Evolutionary conservation across 73 alveolate genomes (phyloP).

Genomic region (Stentor roeselii): DNA sequence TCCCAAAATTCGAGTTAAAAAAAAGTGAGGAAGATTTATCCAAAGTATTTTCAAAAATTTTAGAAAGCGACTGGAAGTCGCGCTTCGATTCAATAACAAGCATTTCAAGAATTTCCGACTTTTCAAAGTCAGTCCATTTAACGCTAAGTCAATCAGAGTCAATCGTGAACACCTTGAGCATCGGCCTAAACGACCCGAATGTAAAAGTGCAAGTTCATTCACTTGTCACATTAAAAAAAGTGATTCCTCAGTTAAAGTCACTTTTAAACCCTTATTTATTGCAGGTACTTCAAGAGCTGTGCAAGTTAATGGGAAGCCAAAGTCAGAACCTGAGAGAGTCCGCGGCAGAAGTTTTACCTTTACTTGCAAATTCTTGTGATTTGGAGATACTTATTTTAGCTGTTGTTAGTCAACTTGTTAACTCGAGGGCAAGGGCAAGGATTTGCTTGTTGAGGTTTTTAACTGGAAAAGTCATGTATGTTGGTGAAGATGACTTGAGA

Average conservation of each 20-base stretch:
- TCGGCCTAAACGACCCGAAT: not conserved
- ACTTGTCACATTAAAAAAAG: not conserved
- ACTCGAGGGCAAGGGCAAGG: not conserved
- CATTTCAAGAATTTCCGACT: not conserved
- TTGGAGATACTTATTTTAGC: not conserved
- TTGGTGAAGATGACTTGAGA: too few relatives aligned
- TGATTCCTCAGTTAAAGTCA: not conserved
- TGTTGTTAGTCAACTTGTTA: not conserved
- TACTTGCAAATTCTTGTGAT: not conserved
- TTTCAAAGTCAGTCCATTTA: not conserved
- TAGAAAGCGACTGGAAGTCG: not conserved
- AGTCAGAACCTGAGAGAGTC: not conserved
- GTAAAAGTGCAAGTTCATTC: constrained; percentile 20
- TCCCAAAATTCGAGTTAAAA: not conserved
- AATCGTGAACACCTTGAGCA: not conserved
- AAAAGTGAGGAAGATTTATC: not conserved
- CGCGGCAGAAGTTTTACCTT: not conserved
- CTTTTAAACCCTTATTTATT: not conserved
- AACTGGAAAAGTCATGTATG: too few relatives aligned
- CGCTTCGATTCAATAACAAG: not conserved
- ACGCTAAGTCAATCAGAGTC: not conserved
- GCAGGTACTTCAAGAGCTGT: not conserved
- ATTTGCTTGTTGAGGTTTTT: not conserved
- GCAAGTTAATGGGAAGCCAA: too few relatives aligned
- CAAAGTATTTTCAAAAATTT: not conserved